phyloP scores from a whole-genome alignment of 352 stramenopile genomes.

The Elongisporangium senticosum region DNA sequence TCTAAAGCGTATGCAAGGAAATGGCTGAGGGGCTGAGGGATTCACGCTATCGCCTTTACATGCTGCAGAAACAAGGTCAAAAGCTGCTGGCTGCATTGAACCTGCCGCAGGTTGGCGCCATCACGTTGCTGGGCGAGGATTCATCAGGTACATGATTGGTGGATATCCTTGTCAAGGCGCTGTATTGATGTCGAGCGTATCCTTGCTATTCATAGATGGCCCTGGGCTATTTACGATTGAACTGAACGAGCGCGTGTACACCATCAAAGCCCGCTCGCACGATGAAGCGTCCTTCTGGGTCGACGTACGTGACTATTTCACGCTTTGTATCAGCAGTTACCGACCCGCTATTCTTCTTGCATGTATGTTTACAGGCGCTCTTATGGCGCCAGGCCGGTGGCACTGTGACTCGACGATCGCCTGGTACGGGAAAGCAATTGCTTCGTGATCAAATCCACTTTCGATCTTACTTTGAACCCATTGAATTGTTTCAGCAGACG shows the following conservation, averaged over 20 bases:
- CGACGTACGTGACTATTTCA: conserved; percentile 32
- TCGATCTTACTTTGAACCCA: too few relatives aligned
- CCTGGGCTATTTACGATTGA: conserved; percentile 87
- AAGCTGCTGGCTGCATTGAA: conserved; percentile 94
- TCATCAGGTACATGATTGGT: conserved; percentile 30
- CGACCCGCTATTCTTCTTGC: not conserved
- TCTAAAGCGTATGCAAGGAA: not conserved
- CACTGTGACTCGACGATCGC: conserved; percentile 76
- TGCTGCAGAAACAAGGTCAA: conserved; percentile 78
- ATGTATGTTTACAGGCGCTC: conserved; percentile 39
- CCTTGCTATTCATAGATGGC: conserved; percentile 40
- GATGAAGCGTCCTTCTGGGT: conserved; percentile 86
- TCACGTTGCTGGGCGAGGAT: conserved; percentile 68
- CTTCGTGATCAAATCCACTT: too few relatives aligned
- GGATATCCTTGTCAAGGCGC: not conserved
- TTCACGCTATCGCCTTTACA: not conserved
- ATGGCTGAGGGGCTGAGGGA: not conserved
- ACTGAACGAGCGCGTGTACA: conserved; percentile 88
- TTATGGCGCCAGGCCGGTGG: conserved; percentile 78
- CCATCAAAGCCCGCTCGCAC: conserved; percentile 83
- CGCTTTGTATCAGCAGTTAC: not conserved
- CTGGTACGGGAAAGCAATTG: conserved; percentile 23
- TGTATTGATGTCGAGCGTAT: not conserved
- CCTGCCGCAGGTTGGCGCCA: conserved; percentile 88
- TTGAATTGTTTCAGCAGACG: not conserved